Conservation (phyloP, 768 basidiomycete species). For the Mycena metata region DNA sequence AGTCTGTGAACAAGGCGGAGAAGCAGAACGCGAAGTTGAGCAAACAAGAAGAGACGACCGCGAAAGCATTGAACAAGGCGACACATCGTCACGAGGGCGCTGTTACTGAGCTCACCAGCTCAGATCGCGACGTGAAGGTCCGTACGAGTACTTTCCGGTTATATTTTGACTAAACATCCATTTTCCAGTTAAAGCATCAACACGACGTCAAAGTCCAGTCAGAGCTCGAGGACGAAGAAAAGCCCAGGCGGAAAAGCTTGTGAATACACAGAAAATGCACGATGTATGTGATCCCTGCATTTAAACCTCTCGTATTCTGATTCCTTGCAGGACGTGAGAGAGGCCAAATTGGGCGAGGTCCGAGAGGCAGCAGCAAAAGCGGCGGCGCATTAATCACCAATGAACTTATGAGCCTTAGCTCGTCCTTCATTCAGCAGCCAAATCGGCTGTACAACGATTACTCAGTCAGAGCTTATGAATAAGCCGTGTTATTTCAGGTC, state of each 20-base stretch:
- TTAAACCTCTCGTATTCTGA: not conserved
- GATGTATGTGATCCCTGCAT: slow-evolving; percentile 29
- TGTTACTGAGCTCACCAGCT: slow-evolving; percentile 51
- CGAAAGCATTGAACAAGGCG: slow-evolving; percentile 61
- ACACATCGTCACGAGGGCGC: slow-evolving; percentile 61
- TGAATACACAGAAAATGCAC: slow-evolving; percentile 33
- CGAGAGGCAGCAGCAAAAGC: slow-evolving; percentile 20
- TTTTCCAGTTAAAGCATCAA: slow-evolving; percentile 43
- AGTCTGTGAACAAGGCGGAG: slow-evolving; percentile 63
- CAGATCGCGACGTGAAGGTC: slow-evolving; percentile 56
- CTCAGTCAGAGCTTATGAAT: too few species aligned
- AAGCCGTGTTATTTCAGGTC: too few species aligned
- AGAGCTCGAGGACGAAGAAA: slow-evolving; percentile 39
- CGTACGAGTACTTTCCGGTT: not conserved
- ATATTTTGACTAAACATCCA: not conserved
- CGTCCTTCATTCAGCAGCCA: too few species aligned
- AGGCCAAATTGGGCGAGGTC: slow-evolving; percentile 33
- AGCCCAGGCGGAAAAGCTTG: slow-evolving; percentile 37
- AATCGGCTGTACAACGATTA: too few species aligned
- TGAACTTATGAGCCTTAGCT: too few species aligned
- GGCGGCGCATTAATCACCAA: slow-evolving; percentile 1
- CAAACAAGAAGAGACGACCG: slow-evolving; percentile 59
- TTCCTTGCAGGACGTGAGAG: slow-evolving; percentile 30
- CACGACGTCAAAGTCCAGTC: slow-evolving; percentile 39
- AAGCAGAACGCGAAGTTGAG: slow-evolving; percentile 58